Evolutionary conservation across 768 basidiomycete genomes (phyloP).

Genomic region (Phanerodontia chrysosporium): DNA sequence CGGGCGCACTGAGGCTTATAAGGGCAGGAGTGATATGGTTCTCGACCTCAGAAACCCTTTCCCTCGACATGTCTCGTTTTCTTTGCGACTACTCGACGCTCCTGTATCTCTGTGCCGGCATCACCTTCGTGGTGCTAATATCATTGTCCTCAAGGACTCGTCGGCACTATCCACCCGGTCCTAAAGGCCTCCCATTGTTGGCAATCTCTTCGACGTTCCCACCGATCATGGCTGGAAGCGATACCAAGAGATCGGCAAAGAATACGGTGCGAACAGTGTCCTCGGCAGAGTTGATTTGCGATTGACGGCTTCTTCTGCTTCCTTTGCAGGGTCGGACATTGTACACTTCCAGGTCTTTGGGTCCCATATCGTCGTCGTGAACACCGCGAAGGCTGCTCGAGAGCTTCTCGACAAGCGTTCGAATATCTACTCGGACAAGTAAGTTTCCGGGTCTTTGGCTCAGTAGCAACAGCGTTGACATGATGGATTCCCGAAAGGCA

Average conservation of each 20-base stretch:
- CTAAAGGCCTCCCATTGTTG: constrained; percentile 19
- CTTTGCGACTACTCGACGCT: no score
- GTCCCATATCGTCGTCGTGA: constrained; percentile 20
- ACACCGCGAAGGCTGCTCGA: constrained; percentile 15
- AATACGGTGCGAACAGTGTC: constrained; percentile 6
- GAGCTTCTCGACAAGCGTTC: constrained; percentile 25
- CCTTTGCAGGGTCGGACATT: neutral
- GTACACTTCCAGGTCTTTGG: constrained; percentile 18
- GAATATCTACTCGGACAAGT: constrained; percentile 18
- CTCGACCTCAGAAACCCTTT: no score
- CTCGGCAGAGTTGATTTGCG: no score
- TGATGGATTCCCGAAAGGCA: neutral
- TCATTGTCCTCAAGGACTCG: neutral
- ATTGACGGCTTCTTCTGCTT: neutral
- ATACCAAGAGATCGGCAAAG: neutral
- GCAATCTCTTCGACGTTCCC: constrained; percentile 21
- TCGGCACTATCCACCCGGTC: constrained; percentile 19
- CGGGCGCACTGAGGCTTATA: no score
- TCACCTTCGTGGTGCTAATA: no score
- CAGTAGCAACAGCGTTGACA: neutral
- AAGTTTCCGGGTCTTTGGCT: neutral
- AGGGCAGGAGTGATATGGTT: no score
- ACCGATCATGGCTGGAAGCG: neutral
- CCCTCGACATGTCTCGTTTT: no score
- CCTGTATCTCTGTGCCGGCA: no score